Conservation (phyloP, 2,329 filamentous ascomycete species). For the Penicillium sp. region DNA sequence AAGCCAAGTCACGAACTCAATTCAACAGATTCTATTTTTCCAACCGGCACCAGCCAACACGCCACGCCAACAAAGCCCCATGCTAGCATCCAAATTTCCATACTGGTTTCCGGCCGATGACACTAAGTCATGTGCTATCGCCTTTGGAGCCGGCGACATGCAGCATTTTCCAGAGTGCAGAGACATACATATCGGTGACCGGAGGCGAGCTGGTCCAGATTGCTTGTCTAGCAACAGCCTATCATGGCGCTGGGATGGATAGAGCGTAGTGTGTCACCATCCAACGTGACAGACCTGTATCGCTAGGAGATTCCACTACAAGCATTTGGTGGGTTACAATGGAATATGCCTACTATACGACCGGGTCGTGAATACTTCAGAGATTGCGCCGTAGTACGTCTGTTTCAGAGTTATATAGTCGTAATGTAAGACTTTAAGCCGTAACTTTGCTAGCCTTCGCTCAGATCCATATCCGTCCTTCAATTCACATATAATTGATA, state of each 20-base stretch:
- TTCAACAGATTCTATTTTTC: neutral
- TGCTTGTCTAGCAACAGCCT: constrained; percentile 9
- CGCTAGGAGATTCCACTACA: neutral
- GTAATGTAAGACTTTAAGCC: too few species aligned
- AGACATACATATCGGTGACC: constrained; percentile 4
- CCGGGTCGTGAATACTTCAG: too few species aligned
- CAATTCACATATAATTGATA: too few species aligned
- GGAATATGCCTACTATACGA: too few species aligned
- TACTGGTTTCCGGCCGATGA: constrained; percentile 5
- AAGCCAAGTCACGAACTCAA: neutral
- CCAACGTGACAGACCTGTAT: neutral
- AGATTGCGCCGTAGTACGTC: too few species aligned
- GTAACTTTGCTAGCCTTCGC: too few species aligned
- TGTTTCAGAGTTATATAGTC: too few species aligned
- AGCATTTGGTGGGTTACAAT: too few species aligned
- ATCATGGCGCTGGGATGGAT: constrained; percentile 7
- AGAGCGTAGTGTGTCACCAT: constrained; percentile 1
- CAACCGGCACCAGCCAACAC: neutral
- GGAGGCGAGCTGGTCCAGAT: constrained; percentile 6
- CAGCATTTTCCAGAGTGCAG: constrained; percentile 6
- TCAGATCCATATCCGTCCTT: too few species aligned
- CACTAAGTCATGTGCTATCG: neutral
- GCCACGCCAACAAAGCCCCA: neutral
- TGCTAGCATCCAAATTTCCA: neutral
- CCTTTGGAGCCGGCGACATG: constrained; percentile 8